Evolutionary conservation across 371 early-diverging fungal genomes (phyloP).

Genomic region (Rhizopus arrhizus): DNA sequence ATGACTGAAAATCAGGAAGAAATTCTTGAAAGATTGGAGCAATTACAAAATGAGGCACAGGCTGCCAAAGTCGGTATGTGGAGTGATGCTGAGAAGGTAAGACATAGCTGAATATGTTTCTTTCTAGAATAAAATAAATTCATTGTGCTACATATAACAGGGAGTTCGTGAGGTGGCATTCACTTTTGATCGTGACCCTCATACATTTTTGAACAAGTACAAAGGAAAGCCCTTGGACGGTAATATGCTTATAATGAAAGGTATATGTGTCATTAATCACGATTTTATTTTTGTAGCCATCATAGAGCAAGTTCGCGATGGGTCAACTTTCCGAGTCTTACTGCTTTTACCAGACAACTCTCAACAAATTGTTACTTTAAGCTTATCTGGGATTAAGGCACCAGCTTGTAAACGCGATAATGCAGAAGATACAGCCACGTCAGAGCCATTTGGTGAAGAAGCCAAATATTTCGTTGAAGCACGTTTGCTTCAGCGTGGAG

Average conservation of each 20-base stretch:
- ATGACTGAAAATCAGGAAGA: conserved; percentile 53
- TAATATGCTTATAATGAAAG: conserved; percentile 26
- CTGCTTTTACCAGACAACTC: conserved; percentile 64
- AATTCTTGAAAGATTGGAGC: conserved; percentile 59
- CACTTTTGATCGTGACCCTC: conserved; percentile 69
- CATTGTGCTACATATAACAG: conserved; percentile 20
- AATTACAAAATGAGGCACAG: conserved; percentile 77
- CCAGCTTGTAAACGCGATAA: conserved; percentile 83
- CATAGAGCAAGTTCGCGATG: conserved; percentile 93
- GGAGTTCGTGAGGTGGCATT: conserved; percentile 60
- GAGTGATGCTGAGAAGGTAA: conserved; percentile 59
- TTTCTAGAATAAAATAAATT: neutral
- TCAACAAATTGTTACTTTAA: conserved; percentile 74
- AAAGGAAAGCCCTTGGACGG: conserved; percentile 82
- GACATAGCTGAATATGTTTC: no score
- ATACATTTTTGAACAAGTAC: conserved; percentile 76
- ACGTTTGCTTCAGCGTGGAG: conserved; percentile 88
- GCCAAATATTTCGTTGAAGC: conserved; percentile 90
- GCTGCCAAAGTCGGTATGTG: conserved; percentile 78
- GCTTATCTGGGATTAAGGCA: conserved; percentile 87
- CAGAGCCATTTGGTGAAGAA: conserved; percentile 93
- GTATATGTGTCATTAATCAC: neutral
- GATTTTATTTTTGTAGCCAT: conserved; percentile 55
- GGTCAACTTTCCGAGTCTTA: conserved; percentile 80
- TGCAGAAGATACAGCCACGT: conserved; percentile 50